Base-by-base conservation (phyloP, 2,329 filamentous ascomycete genomes). In the Exophiala sp. region DNA sequence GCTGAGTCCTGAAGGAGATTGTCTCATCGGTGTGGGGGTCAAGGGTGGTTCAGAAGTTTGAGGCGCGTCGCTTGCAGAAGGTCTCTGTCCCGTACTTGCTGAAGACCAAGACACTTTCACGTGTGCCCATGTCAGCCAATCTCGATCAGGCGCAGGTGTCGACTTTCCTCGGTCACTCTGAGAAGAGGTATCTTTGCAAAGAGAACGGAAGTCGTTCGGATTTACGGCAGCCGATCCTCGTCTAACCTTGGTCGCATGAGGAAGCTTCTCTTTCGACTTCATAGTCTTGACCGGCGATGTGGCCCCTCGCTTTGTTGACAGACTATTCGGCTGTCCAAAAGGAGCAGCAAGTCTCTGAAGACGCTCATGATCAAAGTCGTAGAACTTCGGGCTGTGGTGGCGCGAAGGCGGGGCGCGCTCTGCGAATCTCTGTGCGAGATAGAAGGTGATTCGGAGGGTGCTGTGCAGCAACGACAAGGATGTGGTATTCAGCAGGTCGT, bases 401-500 rank as follows among this genome's bases (percentile, higher is more conserved):
- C 81, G 79, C 63, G 86, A 86, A 38, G 90, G 76, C 59, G 49
- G 83, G 14, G 89, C 88, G 67, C 95, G 86, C 27, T 59, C 56
- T 27, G 53, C 51, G 61, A 96, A 98, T 60, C 93, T 82, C 69
- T 96, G 88, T 10, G 93, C 91, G 54, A 98, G 76, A 65, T 91
- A 86, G 34, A 91, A 82, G 23, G 84, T 83, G 53, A 98, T 80
- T 56, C 86, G 82, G 35, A 98, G 78, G 7, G 88, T 85, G 23
- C 79, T 79, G 63, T 86, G 82, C 46, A 98, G 76, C 42, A 98
- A 77, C 22, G 82, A 80, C 50, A 91, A 76, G 19, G 86, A 90
- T 2, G 88, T 91, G 38, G 86, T 91, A 68, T 96, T 88, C 52
- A 98, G 79, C 34, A 98, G 77, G 64, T 90, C 84, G 65, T 91